Evolutionary conservation across 2,329 filamentous ascomycete genomes (phyloP).

Genomic region (Fusarium metavorans): DNA sequence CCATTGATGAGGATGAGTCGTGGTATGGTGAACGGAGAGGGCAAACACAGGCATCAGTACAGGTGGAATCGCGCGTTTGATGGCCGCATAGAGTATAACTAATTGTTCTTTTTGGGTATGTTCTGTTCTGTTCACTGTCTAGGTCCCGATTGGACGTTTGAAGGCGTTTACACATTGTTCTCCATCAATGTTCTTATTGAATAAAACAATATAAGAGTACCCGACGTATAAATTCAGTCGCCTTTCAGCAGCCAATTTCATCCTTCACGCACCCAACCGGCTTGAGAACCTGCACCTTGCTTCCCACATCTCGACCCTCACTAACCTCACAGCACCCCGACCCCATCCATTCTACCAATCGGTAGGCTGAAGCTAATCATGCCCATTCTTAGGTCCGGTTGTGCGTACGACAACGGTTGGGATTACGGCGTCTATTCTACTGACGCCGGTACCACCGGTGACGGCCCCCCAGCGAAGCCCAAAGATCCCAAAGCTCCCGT

Average conservation of each 20-base stretch:
- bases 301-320: background rate
- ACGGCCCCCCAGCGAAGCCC: too few species aligned
- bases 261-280: background rate
- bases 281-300: background rate
- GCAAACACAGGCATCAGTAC: conserved; percentile 19
- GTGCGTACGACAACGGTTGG: background rate
- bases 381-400: background rate
- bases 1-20: background rate
- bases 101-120: background rate
- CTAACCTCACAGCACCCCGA: background rate
- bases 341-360: background rate
- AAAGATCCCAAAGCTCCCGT: background rate
- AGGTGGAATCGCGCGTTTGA: conserved; percentile 12
- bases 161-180: background rate
- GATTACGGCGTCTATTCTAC: background rate
- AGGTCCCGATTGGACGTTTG: background rate
- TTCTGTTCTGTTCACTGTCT: background rate
- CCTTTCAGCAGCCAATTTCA: background rate
- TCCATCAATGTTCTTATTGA: too few species aligned
- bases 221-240: background rate
- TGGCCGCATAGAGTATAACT: background rate
- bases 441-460: background rate
- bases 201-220: background rate
- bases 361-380: background rate
- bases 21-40: conserved; percentile 21